phyloP scores from a whole-genome alignment of 148 eudicot species.

The Diospyros kaki region DNA sequence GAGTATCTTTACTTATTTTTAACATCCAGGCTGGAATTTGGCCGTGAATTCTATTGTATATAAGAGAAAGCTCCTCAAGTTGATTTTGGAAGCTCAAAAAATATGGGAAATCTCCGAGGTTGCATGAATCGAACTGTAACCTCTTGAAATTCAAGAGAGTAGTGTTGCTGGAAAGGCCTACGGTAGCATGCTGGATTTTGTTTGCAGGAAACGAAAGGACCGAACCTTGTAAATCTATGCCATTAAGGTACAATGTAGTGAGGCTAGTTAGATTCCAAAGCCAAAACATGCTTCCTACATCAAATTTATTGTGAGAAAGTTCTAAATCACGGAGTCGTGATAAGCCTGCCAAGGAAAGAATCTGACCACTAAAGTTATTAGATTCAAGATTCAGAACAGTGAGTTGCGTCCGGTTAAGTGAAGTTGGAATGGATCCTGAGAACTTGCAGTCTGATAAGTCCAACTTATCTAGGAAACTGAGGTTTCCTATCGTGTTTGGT shows the following conservation, averaged over 20 bases:
- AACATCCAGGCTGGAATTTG: constrained; percentile 20
- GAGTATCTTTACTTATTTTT: constrained; percentile 8
- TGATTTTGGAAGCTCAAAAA: constrained; percentile 11
- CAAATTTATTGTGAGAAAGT: background rate
- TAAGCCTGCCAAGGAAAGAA: constrained; percentile 5
- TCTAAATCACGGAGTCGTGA: background rate
- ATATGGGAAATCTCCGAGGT: constrained; percentile 9
- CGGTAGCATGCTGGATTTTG: constrained; percentile 6
- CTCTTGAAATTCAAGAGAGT: background rate
- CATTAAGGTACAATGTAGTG: background rate
- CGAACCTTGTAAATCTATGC: background rate
- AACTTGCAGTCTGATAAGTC: background rate
- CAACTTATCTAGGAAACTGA: constrained; percentile 12
- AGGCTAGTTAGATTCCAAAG: constrained; percentile 9
- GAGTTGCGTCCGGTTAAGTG: constrained; percentile 19
- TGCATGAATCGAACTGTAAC: background rate
- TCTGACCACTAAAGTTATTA: constrained; percentile 19
- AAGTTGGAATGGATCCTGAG: constrained; percentile 23
- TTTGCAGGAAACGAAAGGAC: constrained; percentile 22
- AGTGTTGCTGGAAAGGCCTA: background rate
- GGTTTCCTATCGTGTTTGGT: constrained; percentile 33
- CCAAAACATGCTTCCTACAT: background rate
- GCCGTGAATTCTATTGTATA: constrained; percentile 23
- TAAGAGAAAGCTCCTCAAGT: constrained; percentile 4
- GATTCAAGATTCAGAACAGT: background rate